A percentile compares a stretch with the other conserved stretches of the same genome.
phyloP scores from a whole-genome alignment of 805 yeast species.

The Jamesozyma lodderae region DNA sequence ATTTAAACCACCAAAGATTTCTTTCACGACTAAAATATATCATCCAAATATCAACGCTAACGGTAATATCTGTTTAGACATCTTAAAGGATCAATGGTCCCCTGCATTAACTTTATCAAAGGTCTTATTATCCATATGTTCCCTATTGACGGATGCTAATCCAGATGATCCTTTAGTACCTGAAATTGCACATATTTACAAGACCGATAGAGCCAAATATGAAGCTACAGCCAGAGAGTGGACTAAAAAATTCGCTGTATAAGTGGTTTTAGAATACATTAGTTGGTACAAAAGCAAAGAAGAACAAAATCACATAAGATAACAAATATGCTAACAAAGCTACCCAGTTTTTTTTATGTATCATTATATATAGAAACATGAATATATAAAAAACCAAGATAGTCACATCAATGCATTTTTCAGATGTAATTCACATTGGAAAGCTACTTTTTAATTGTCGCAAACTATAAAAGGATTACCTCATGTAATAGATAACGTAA shows the following conservation, averaged over 20 bases:
- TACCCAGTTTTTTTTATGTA: too few relatives aligned
- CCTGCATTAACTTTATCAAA: constrained; percentile 96
- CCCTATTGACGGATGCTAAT: constrained; percentile 92
- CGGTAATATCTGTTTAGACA: constrained; percentile 94
- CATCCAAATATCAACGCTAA: constrained; percentile 95
- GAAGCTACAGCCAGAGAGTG: constrained; percentile 97
- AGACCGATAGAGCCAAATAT: constrained; percentile 86
- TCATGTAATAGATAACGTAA: too few relatives aligned
- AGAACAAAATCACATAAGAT: not conserved
- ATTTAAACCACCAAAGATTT: constrained; percentile 93
- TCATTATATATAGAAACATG: not conserved
- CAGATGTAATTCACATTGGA: too few relatives aligned
- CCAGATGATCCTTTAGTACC: constrained; percentile 99
- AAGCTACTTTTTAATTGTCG: too few relatives aligned
- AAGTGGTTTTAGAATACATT: constrained; percentile 9
- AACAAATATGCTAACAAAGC: too few relatives aligned
- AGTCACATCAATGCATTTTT: too few relatives aligned
- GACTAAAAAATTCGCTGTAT: constrained; percentile 97
- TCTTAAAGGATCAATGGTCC: constrained; percentile 97
- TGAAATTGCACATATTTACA: constrained; percentile 93
- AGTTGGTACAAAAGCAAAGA: not conserved
- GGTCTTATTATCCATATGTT: constrained; percentile 88
- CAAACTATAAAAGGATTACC: too few relatives aligned
- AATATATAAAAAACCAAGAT: not conserved
- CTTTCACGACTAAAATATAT: constrained; percentile 90